phyloP scores from a whole-genome alignment of 257 asterid genomes.

The Solanum megistacrolobum region DNA sequence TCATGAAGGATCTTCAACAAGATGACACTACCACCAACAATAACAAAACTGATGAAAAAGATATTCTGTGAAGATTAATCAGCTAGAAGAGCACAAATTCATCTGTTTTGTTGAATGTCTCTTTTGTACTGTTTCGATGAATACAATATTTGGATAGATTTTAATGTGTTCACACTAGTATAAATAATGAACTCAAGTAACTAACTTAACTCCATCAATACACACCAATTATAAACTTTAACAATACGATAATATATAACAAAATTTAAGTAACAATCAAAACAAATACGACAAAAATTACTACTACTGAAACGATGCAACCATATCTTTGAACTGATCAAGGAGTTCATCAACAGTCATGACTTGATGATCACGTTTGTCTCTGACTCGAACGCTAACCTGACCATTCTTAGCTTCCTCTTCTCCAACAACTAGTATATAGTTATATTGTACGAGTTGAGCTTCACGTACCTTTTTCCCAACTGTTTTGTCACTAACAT shows the following conservation, averaged over 20 bases:
- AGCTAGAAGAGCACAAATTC: not conserved
- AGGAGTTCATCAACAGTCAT: constrained; percentile 53
- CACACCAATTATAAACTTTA: not conserved
- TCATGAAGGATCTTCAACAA: constrained; percentile 35
- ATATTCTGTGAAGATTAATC: not conserved
- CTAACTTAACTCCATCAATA: not conserved
- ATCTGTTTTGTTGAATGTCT: not conserved
- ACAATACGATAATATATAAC: not conserved
- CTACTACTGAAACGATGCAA: constrained; percentile 45
- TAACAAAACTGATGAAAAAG: not conserved
- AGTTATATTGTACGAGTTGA: constrained; percentile 82
- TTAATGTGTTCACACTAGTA: fast-evolving
- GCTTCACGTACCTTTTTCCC: constrained; percentile 92
- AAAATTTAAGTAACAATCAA: not conserved
- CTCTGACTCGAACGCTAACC: constrained; percentile 81
- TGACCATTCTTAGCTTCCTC: constrained; percentile 65
- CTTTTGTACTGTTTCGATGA: not conserved
- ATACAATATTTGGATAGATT: not conserved
- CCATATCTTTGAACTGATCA: constrained; percentile 41
- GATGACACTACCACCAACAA: constrained; percentile 9
- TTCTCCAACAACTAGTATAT: constrained; percentile 89
- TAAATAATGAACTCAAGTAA: not conserved
- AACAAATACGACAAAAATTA: not conserved
- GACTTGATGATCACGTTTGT: constrained; percentile 26
- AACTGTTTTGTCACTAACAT: constrained; percentile 66